These are phyloP conservation scores for Mrakia hoshinonis DNA, from an alignment of 768 basidiomycete genomes.

Conservation along the genomic window DNA sequence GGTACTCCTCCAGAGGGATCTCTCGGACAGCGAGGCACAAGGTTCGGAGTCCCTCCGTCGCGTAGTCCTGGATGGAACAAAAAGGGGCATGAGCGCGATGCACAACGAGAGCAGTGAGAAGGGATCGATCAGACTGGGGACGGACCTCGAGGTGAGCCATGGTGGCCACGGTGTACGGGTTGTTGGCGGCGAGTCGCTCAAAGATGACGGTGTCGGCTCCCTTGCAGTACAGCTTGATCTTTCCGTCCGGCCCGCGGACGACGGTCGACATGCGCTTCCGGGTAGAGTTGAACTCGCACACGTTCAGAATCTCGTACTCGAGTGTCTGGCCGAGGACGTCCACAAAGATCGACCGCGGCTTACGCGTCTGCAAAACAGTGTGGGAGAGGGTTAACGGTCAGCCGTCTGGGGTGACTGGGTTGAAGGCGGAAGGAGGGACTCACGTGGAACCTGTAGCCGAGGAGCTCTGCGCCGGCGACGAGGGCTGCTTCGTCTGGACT, in stretches of 20 bases:
- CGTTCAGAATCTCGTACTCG: constrained; percentile 86
- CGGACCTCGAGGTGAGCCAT: constrained; percentile 78
- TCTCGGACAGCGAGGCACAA: constrained; percentile 94
- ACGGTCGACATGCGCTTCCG: constrained; percentile 97
- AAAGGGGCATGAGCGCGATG: background rate
- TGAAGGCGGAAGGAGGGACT: constrained; percentile 39
- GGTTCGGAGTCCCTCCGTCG: constrained; percentile 90
- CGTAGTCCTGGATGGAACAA: constrained; percentile 60
- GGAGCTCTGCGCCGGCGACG: constrained; percentile 80
- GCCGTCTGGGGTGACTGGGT: background rate
- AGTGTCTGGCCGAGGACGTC: constrained; percentile 60
- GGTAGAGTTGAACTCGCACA: constrained; percentile 98
- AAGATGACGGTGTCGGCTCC: constrained; percentile 97
- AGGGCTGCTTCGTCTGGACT: constrained; percentile 97
- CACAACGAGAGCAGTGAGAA: constrained; percentile 10
- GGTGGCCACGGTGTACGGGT: constrained; percentile 76
- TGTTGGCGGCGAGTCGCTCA: constrained; percentile 70
- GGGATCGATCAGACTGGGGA: constrained; percentile 2
- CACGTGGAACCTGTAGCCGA: constrained; percentile 91
- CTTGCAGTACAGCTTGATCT: constrained; percentile 90
- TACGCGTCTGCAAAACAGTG: constrained; percentile 66
- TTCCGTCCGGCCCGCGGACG: constrained; percentile 74
- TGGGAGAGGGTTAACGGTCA: background rate
- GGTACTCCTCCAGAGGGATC: constrained; percentile 81
- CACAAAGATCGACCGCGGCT: constrained; percentile 90